phyloP scores from a whole-genome alignment of 352 stramenopile species.

The Phytophthora hybrid region DNA sequence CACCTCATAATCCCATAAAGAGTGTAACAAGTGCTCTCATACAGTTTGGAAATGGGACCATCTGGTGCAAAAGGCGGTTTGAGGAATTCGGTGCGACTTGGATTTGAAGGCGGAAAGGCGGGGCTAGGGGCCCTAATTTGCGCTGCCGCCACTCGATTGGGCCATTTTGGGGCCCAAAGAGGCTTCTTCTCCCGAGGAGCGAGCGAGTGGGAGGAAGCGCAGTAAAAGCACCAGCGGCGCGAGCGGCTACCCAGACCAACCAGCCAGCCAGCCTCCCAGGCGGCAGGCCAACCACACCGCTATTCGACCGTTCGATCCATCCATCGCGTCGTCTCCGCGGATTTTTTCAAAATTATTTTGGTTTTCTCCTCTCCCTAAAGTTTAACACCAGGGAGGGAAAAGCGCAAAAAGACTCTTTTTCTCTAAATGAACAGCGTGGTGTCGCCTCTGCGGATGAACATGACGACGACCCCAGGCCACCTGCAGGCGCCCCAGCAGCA shows the following conservation, averaged over 20 bases:
- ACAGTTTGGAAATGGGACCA: neutral
- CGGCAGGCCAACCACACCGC: neutral
- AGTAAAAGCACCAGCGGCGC: neutral
- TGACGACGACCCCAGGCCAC: conserved; percentile 36
- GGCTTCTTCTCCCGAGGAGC: conserved; percentile 37
- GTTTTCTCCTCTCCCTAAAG: conserved; percentile 4
- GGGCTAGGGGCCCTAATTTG: conserved; percentile 6
- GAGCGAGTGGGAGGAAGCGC: conserved; percentile 31
- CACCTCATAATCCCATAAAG: neutral
- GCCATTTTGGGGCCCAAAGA: conserved; percentile 19
- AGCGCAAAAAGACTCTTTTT: conserved; percentile 9
- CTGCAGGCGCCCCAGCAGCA: conserved; percentile 13
- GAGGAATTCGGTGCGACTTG: conserved; percentile 35
- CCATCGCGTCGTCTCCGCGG: neutral
- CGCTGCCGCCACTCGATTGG: conserved; percentile 14
- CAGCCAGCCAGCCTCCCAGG: neutral
- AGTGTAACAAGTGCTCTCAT: neutral
- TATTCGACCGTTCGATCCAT: neutral
- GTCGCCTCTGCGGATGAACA: conserved; percentile 49
- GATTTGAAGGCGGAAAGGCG: conserved; percentile 38
- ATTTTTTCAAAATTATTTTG: conserved; percentile 6
- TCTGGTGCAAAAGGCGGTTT: conserved; percentile 19
- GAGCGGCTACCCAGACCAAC: conserved; percentile 7
- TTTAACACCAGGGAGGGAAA: conserved; percentile 15
- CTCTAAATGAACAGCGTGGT: conserved; percentile 45